Evolutionary conservation across 352 stramenopile genomes (phyloP).

Genomic region (Globisporangium irregulare): DNA sequence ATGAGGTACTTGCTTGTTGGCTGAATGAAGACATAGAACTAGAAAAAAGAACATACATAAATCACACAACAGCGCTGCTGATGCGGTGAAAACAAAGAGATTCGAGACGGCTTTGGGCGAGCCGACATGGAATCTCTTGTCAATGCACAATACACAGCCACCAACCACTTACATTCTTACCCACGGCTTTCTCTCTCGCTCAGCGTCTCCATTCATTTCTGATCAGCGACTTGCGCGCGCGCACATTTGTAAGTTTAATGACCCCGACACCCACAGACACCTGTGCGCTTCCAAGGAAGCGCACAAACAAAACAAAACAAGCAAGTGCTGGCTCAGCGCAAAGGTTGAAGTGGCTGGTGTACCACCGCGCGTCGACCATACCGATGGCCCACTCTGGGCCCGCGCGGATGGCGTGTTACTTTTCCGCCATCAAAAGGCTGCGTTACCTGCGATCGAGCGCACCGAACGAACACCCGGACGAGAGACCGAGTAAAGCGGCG

Average conservation of each 20-base stretch:
- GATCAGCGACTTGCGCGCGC: neutral
- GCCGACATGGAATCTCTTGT: too few species aligned
- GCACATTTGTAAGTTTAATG: neutral
- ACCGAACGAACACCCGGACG: conserved; percentile 1
- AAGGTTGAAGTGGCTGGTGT: neutral
- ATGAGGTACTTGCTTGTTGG: neutral
- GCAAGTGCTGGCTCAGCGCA: neutral
- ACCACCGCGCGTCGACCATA: conserved; percentile 10
- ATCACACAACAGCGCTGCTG: neutral
- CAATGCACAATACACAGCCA: too few species aligned
- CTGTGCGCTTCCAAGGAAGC: neutral
- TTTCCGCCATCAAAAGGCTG: neutral
- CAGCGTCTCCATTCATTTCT: neutral
- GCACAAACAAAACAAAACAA: neutral
- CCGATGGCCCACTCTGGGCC: neutral
- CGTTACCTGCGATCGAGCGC: neutral
- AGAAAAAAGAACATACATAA: neutral
- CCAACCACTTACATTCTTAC: neutral
- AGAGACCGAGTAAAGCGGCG: neutral
- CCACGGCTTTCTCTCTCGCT: neutral
- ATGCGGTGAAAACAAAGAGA: neutral
- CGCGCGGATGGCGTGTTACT: neutral
- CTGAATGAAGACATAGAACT: neutral
- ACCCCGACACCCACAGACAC: neutral
- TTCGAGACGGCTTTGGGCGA: neutral